Evolutionary conservation across 2,329 filamentous ascomycete genomes (phyloP).

Genomic region (Samsoniella hepiali): DNA sequence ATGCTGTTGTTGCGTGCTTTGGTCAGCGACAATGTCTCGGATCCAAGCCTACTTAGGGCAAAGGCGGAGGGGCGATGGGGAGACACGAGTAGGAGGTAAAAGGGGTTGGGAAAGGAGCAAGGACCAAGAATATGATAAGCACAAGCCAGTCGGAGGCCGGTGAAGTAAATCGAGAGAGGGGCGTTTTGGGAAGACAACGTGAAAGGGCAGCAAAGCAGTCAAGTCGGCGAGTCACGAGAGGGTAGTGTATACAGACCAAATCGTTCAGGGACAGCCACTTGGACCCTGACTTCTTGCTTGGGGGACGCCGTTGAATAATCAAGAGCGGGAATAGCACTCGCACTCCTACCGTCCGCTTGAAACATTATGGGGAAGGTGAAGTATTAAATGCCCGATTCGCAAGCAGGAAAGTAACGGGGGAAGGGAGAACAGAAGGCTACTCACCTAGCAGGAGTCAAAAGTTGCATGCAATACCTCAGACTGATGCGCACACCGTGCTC

Average conservation of each 20-base stretch:
- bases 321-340: neutral
- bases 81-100: conserved; percentile 1
- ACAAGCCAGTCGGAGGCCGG: conserved; percentile 16
- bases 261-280: neutral
- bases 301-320: neutral
- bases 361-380: conserved; percentile 7
- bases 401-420: neutral
- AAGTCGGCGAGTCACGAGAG: neutral
- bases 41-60: conserved; percentile 19
- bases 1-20: conserved; percentile 55
- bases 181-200: neutral
- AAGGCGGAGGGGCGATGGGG: conserved; percentile 15
- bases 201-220: neutral
- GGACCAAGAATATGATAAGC: conserved; percentile 5
- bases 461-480: conserved; percentile 86
- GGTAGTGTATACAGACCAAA: neutral
- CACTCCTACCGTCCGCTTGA: neutral
- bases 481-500: conserved; percentile 86
- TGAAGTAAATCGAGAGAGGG: neutral
- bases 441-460: conserved; percentile 79
- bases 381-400: neutral
- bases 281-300: neutral
- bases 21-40: conserved; percentile 34
- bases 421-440: conserved; percentile 25
- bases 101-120: conserved; percentile 5